Base-by-base conservation (phyloP, 108 stramenopile species). In the Nitzschia sp. region DNA sequence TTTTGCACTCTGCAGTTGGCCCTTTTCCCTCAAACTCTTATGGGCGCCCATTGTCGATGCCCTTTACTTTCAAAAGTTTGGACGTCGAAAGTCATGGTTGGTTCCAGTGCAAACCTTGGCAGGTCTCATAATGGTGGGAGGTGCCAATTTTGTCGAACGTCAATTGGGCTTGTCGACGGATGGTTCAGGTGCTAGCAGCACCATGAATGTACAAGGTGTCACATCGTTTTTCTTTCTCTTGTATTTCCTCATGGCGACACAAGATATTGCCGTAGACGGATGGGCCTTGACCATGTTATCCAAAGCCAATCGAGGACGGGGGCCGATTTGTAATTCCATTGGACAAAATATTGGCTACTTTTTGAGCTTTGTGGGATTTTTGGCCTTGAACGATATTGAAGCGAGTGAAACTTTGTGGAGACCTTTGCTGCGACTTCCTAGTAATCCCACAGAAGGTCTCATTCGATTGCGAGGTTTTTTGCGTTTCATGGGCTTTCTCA, bases 11-110 rank as follows among this genome's bases (percentile, higher is more conserved):
- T 98, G 96, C 55, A 80, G 85, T 17, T 93, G 96, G 89, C 99
- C 99, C 1, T 99, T 98, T 84, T 94, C 92, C 2, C 78, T 99
- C 53, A 99, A 99, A 73, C 55, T 99, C 13, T 80, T 99, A 3
- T 99, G 98, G 98, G 98, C 99, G 36, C 99, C 99, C 13, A 81
- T 99, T 57, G 99, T 99, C 19, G 99, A 99, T 82, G 92, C 97
- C 16, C 59, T 93, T 28, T 99, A 90, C 75, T 84, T 87, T 27
- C 68, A 65, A 52, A 61, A 75, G 6, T 91, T 98, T 59, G 99
- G 99, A 17, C 80, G 99, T 25, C 80, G 99, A 3, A 99, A 99
- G 68, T 82, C 91, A 11, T 99, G 99, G 99, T 66, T 99, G 44
- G 90, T 99, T 17, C 99, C 99, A 11, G 87, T 96, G 27, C 99